These are phyloP conservation scores for Epichloe uncinata DNA, from an alignment of 2,329 filamentous ascomycete species.

Conservation along the genomic window DNA sequence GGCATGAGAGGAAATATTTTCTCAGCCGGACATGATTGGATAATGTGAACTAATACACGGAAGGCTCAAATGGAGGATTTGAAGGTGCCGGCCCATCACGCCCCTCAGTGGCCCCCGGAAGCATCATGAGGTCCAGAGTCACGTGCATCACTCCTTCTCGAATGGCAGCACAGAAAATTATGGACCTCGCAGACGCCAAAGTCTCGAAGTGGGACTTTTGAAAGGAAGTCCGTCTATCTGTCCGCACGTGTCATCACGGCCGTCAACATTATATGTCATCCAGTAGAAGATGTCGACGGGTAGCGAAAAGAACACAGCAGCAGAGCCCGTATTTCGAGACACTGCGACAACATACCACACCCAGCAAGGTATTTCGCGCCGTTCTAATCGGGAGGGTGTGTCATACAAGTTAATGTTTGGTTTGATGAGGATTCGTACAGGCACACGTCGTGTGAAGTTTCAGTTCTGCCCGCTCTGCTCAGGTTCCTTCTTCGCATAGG, in stretches of 20 bases:
- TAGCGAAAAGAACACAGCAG: not conserved
- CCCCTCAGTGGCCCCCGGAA: conserved; percentile 11
- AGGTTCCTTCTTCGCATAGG: conserved; percentile 33
- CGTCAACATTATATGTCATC: not conserved
- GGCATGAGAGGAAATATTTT: not conserved
- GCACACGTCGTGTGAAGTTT: not conserved
- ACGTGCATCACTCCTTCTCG: conserved; percentile 9
- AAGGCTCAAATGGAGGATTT: conserved; percentile 13
- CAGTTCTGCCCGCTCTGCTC: conserved; percentile 2
- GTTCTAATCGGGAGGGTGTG: not conserved
- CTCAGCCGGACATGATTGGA: conserved; percentile 7
- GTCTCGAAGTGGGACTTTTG: conserved; percentile 2
- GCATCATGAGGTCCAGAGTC: conserved; percentile 9
- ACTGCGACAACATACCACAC: not conserved
- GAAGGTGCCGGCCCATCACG: conserved; percentile 12
- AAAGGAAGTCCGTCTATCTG: not conserved
- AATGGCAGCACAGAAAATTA: conserved; percentile 5
- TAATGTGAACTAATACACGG: conserved; percentile 9
- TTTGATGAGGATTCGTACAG: conserved; percentile 1
- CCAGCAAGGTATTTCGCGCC: not conserved
- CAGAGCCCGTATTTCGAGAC: not conserved
- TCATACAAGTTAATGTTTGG: not conserved
- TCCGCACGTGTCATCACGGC: not conserved
- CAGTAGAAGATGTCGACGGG: not conserved
- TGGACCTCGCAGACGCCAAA: conserved; percentile 8